These are phyloP conservation scores for Erigeron canadensis DNA, from an alignment of 129 eudicot species.

Conservation along the genomic window DNA sequence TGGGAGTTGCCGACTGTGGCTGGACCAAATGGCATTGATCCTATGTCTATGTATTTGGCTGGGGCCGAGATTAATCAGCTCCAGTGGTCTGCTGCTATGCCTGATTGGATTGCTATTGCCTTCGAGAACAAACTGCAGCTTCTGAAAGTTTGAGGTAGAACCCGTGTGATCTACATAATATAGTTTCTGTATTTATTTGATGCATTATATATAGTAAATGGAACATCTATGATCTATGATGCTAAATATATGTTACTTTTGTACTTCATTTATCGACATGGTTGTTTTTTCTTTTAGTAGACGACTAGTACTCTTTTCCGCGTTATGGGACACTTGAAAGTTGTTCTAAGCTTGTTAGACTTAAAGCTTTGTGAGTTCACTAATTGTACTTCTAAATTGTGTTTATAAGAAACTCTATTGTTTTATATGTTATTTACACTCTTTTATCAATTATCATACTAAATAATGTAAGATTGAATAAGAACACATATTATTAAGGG, in stretches of 20 bases:
- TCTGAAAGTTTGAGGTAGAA: constrained; percentile 51
- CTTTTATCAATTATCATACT: no score
- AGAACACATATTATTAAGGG: no score
- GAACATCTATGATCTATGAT: neutral
- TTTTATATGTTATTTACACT: no score
- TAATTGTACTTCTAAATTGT: no score
- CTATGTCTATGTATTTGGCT: constrained; percentile 49
- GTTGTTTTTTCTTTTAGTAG: neutral
- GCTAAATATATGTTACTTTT: constrained; percentile 11
- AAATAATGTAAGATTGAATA: no score
- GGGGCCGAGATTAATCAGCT: constrained; percentile 61
- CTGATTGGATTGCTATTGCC: constrained; percentile 66
- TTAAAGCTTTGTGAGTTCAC: no score
- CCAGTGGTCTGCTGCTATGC: constrained; percentile 62
- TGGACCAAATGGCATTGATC: constrained; percentile 61
- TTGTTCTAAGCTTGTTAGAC: neutral
- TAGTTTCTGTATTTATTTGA: constrained; percentile 24
- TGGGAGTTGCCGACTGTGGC: constrained; percentile 66
- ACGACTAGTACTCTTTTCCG: neutral
- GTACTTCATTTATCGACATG: neutral
- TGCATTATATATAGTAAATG: constrained; percentile 8
- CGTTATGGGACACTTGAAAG: no score
- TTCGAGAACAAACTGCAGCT: constrained; percentile 62
- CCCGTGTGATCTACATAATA: constrained; percentile 4
- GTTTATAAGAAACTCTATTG: no score